Percentiles rank a stretch among this genome's conserved stretches.
Evolutionary conservation across 805 yeast species (phyloP).

Genomic region (Suhomyces faveliae): DNA sequence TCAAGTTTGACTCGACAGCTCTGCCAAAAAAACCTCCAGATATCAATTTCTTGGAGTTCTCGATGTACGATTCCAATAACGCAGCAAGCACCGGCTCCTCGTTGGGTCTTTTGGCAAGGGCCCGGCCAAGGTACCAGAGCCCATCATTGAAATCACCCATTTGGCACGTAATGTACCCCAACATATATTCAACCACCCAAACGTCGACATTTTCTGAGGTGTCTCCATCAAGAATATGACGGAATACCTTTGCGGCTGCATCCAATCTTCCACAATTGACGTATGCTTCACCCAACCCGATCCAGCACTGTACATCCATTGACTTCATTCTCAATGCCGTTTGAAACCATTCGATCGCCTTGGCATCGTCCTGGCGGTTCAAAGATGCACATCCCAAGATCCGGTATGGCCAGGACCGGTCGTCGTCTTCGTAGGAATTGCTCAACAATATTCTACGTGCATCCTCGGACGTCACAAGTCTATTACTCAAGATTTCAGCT

Average conservation of each 20-base stretch:
- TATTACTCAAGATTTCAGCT: constrained; percentile 69
- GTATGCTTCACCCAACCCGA: constrained; percentile 97
- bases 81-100: constrained; percentile 51
- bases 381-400: constrained; percentile 78
- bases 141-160: constrained; percentile 69
- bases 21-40: constrained; percentile 65
- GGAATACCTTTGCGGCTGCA: constrained; percentile 82
- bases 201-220: constrained; percentile 31
- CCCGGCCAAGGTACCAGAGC: constrained; percentile 41
- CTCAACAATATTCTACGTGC: constrained; percentile 48
- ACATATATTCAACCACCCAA: constrained; percentile 64
- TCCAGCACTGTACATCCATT: constrained; percentile 78
- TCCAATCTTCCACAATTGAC: constrained; percentile 78
- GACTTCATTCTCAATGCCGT: constrained; percentile 70
- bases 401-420: constrained; percentile 81
- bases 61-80: constrained; percentile 55
- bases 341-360: constrained; percentile 88
- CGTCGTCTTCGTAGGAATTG: constrained; percentile 27
- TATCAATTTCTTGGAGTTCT: constrained; percentile 52
- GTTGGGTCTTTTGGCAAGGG: constrained; percentile 44
- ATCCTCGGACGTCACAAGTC: constrained; percentile 63
- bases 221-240: constrained; percentile 56
- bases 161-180: constrained; percentile 63
- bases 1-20: constrained; percentile 49
- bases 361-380: constrained; percentile 66